These are phyloP conservation scores for Nevesoporus exiguus DNA, from an alignment of 768 basidiomycete genomes.

Conservation along the genomic window DNA sequence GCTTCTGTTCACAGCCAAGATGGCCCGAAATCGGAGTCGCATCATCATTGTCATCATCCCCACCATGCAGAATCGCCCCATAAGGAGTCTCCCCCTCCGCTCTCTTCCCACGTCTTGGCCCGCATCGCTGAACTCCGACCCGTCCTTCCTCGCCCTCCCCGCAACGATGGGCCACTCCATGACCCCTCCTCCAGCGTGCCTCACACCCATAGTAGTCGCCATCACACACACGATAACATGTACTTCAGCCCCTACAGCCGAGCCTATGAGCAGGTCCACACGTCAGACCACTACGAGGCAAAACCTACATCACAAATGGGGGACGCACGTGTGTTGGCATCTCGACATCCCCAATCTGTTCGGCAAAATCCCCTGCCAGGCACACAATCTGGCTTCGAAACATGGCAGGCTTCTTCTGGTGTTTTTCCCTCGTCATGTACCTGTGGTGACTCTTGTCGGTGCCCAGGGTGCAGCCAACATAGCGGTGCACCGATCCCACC, in stretches of 20 bases:
- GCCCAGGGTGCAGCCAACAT: slow-evolving; percentile 63
- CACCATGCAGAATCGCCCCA: slow-evolving; percentile 17
- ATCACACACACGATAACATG: slow-evolving; percentile 48
- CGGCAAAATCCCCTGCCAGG: slow-evolving; percentile 28
- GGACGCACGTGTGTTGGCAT: slow-evolving; percentile 22
- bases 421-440: slow-evolving; percentile 51
- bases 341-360: slow-evolving; percentile 19
- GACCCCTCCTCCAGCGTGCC: slow-evolving; percentile 45
- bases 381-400: slow-evolving; percentile 24
- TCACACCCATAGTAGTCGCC: slow-evolving; percentile 41
- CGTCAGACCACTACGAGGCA: slow-evolving; percentile 32
- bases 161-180: slow-evolving; percentile 40
- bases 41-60: slow-evolving; percentile 16
- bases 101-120: slow-evolving; percentile 50
- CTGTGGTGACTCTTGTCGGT: slow-evolving; percentile 61
- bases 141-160: slow-evolving; percentile 61
- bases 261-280: slow-evolving; percentile 53
- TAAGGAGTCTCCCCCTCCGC: slow-evolving; percentile 19
- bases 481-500: slow-evolving; percentile 36
- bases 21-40: slow-evolving; percentile 29
- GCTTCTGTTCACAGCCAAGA: slow-evolving; percentile 28
- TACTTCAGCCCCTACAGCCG: slow-evolving; percentile 67
- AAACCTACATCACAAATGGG: slow-evolving; percentile 12
- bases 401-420: slow-evolving; percentile 21
- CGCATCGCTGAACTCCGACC: slow-evolving; percentile 66